Conservation (phyloP, 768 basidiomycete genomes). For the Psilocybe azurescens region DNA sequence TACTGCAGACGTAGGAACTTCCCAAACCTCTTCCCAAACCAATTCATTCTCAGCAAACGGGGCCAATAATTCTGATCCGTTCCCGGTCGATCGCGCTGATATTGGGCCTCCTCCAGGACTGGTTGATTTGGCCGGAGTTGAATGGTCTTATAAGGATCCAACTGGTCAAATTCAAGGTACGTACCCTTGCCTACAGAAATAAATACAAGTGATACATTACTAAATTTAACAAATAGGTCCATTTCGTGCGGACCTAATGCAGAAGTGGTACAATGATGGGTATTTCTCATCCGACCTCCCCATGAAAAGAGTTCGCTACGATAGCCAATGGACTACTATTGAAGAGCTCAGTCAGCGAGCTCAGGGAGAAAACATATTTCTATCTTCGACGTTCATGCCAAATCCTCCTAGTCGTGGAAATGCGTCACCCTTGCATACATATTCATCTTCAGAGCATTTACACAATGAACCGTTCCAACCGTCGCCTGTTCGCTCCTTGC, state of each 20-base stretch:
- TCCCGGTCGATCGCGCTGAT: slow-evolving; percentile 14
- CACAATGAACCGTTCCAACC: slow-evolving; percentile 70
- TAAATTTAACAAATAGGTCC: slow-evolving; percentile 61
- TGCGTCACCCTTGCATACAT: slow-evolving; percentile 53
- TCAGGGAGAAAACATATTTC: slow-evolving; percentile 63
- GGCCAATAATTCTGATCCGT: slow-evolving; percentile 6
- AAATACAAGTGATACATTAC: not conserved
- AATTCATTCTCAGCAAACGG: slow-evolving; percentile 8
- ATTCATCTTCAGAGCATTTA: slow-evolving; percentile 29
- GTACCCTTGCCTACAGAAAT: not conserved
- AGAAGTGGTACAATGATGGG: slow-evolving; percentile 91
- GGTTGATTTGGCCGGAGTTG: slow-evolving; percentile 61
- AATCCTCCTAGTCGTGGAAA: slow-evolving; percentile 58
- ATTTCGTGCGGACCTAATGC: slow-evolving; percentile 89
- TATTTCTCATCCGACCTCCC: slow-evolving; percentile 86
- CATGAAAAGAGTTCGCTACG: slow-evolving; percentile 80
- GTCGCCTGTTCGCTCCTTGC: slow-evolving; percentile 62
- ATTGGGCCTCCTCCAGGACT: slow-evolving; percentile 49
- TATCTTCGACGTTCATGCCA: slow-evolving; percentile 56
- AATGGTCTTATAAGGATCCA: slow-evolving; percentile 95
- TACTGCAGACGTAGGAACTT: not conserved
- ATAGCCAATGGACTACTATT: slow-evolving; percentile 70
- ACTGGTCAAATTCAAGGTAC: slow-evolving; percentile 91
- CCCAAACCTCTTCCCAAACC: not conserved
- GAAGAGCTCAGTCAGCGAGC: slow-evolving; percentile 60